These are phyloP conservation scores for Clitopilus passeckerianus DNA, from an alignment of 768 basidiomycete species.

Conservation along the genomic window DNA sequence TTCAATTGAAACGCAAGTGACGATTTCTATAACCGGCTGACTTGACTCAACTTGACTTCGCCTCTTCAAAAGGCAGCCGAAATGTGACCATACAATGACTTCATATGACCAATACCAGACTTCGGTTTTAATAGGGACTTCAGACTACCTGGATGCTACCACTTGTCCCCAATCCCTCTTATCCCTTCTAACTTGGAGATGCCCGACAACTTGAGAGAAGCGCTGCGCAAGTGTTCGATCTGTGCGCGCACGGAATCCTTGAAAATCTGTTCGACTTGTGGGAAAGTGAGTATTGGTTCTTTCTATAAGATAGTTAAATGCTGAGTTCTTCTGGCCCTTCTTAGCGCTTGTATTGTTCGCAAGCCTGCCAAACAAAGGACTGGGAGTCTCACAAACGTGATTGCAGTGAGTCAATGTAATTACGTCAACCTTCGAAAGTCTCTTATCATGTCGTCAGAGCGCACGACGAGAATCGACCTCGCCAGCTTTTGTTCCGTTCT, in stretches of 20 bases:
- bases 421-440: neutral
- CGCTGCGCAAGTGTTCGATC: neutral
- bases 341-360: neutral
- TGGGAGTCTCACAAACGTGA: neutral
- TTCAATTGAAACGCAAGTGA: no score
- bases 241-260: neutral
- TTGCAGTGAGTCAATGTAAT: neutral
- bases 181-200: neutral
- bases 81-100: no score
- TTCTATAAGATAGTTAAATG: neutral
- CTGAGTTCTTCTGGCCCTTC: neutral
- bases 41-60: no score
- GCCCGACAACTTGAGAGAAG: neutral
- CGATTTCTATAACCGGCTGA: no score
- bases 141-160: no score
- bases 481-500: neutral
- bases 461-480: neutral
- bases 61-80: no score
- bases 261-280: neutral
- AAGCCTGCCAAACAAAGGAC: neutral
- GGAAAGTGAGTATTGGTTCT: neutral
- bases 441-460: neutral
- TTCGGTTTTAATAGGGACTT: no score
- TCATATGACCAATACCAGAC: no score
- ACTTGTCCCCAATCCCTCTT: neutral